These are phyloP conservation scores for Kentomonas sorsogonicus DNA, from an alignment of 208 protist species.

Conservation along the genomic window DNA sequence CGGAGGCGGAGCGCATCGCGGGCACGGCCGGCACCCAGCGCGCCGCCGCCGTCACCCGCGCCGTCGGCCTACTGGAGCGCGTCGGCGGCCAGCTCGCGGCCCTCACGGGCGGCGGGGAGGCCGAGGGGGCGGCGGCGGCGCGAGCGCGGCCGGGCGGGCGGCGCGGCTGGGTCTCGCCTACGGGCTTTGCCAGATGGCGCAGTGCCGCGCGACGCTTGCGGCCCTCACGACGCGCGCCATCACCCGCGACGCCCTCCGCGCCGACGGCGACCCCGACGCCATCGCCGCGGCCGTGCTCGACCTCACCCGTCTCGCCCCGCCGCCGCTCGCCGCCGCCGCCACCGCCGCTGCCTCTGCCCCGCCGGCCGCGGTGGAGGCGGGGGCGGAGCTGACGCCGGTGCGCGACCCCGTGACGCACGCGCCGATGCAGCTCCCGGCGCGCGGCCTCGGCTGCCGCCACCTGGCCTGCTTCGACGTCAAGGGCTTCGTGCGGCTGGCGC, in stretches of 20 bases:
- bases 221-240: constrained; percentile 8
- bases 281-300: constrained; percentile 11
- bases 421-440: constrained; percentile 42
- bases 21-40: no score
- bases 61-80: no score
- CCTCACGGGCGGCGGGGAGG: no score
- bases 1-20: no score
- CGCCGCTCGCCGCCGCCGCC: background rate
- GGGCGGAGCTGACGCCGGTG: constrained; percentile 35
- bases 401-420: constrained; percentile 58
- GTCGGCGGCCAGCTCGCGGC: no score
- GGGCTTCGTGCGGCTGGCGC: constrained; percentile 49
- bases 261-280: constrained; percentile 22
- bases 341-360: background rate
- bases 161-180: no score
- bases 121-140: no score
- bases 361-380: constrained; percentile 18
- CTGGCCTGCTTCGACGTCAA: constrained; percentile 72
- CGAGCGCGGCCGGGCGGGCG: background rate
- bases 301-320: background rate
- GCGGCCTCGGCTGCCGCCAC: constrained; percentile 55
- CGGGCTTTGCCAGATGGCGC: constrained; percentile 27
- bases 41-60: no score
- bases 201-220: constrained; percentile 15
- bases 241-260: constrained; percentile 17